Conservation (phyloP, 352 stramenopile genomes). For the Globisporangium sylvaticum region DNA sequence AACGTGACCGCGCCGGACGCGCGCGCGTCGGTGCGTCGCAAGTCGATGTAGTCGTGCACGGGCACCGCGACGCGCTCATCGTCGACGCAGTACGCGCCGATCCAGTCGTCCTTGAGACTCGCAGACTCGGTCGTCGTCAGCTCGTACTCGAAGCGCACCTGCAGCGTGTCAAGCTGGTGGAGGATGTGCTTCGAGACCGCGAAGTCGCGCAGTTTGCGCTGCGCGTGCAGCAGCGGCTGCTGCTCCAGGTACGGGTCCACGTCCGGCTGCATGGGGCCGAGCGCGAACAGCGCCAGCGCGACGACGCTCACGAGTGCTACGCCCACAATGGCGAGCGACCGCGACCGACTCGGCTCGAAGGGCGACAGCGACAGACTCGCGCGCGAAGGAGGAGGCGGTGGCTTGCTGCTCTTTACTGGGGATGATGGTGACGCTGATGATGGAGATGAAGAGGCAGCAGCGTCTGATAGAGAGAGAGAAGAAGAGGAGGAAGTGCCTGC, state of each 20-base stretch:
- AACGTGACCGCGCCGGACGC: constrained; percentile 7
- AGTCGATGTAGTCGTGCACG: constrained; percentile 20
- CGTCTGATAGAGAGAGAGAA: background rate
- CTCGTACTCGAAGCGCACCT: constrained; percentile 36
- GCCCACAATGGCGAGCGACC: background rate
- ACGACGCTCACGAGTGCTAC: constrained; percentile 14
- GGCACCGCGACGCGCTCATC: constrained; percentile 5
- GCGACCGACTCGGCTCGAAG: background rate
- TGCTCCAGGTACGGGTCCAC: constrained; percentile 11
- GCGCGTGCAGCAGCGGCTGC: constrained; percentile 8
- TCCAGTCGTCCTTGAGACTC: constrained; percentile 10
- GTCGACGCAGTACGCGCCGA: constrained; percentile 23
- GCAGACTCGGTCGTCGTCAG: background rate
- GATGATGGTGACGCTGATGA: background rate
- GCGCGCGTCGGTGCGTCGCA: background rate
- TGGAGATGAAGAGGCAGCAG: background rate
- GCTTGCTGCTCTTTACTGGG: constrained; percentile 6
- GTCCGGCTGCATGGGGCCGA: constrained; percentile 6
- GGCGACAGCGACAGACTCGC: constrained; percentile 1
- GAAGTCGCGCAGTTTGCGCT: constrained; percentile 22
- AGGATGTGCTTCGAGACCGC: constrained; percentile 24
- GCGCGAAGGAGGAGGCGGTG: background rate
- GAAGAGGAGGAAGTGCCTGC: background rate
- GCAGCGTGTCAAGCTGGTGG: constrained; percentile 28
- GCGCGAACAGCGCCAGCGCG: background rate